Base-by-base conservation (phyloP, 139 green algal species). In the Tetraselmis chui region DNA sequence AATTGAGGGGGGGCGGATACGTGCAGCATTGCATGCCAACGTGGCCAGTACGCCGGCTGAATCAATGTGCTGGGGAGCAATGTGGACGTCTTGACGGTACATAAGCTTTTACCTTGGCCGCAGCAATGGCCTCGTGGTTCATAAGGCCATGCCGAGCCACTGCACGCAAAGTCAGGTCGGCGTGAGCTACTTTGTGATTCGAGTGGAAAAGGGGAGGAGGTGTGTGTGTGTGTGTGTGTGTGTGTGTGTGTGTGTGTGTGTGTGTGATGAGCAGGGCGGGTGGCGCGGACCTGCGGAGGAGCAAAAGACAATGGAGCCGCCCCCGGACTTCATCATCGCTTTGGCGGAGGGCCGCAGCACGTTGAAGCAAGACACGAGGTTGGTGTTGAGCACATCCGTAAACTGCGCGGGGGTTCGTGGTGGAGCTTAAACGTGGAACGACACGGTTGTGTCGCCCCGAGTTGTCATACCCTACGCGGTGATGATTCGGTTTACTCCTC, bases 41-140 rank as follows among this genome's bases (percentile, higher is more conserved):
- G 30, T 27, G 89, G 86, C 89, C 30, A 82, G 23, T 0, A 97
- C 82, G 32, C 89, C 93, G n/a, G n/a, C n/a, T n/a, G n/a, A n/a
- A n/a, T n/a, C n/a, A n/a, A n/a, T n/a, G n/a, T n/a, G n/a, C n/a
- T n/a, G n/a, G n/a, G n/a, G n/a, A n/a, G n/a, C n/a, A n/a, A n/a
- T n/a, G n/a, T n/a, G n/a, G n/a, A n/a, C n/a, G n/a, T n/a, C n/a
- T n/a, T n/a, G n/a, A n/a, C n/a, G n/a, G n/a, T n/a, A n/a, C n/a
- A n/a, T n/a, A n/a, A n/a, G n/a, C n/a, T n/a, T n/a, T n/a, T 2
- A 89, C 93, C 88, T 97, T 97, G 29, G 93, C 93, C 2, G 93
- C 93, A 2, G 93, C 93, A 30, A 96, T 95, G 32, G 91, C 93
- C 78, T 97, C 93, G 79, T 97, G 93, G 86, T 96, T 95, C 25